Conservation (phyloP, 257 asterid species). For the Knoxia roxburghii region DNA sequence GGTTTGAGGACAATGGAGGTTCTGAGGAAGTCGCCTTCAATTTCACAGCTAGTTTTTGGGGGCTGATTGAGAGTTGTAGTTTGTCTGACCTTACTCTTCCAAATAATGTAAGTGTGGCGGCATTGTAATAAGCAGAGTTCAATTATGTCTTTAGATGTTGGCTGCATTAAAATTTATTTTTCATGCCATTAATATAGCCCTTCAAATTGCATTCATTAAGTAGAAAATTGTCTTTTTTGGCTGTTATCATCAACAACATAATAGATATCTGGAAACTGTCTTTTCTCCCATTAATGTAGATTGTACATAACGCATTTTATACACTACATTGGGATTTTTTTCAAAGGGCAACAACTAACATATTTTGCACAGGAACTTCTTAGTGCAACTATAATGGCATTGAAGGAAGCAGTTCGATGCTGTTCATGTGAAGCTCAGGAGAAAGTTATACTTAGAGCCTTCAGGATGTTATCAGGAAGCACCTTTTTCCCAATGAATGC, state of each 20-base stretch:
- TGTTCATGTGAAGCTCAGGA: slow-evolving; percentile 68
- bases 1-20: slow-evolving; percentile 59
- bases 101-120: slow-evolving; percentile 39
- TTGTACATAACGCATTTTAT: no score
- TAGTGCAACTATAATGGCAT: slow-evolving; percentile 54
- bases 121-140: neutral
- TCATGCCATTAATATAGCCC: neutral
- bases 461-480: slow-evolving; percentile 41
- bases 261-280: neutral
- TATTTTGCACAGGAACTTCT: slow-evolving; percentile 55
- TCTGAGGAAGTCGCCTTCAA: slow-evolving; percentile 61
- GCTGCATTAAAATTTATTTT: neutral
- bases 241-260: neutral
- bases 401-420: slow-evolving; percentile 68
- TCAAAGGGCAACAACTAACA: slow-evolving; percentile 2
- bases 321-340: no score
- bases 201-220: neutral
- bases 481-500: slow-evolving; percentile 27
- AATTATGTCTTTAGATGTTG: neutral
- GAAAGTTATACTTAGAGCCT: slow-evolving; percentile 49
- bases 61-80: slow-evolving; percentile 40
- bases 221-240: neutral
- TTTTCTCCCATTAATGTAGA: neutral
- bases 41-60: slow-evolving; percentile 58
- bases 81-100: slow-evolving; percentile 29